Conservation (phyloP, 192 early-diverging fungal species). For the Podila epicladia region DNA sequence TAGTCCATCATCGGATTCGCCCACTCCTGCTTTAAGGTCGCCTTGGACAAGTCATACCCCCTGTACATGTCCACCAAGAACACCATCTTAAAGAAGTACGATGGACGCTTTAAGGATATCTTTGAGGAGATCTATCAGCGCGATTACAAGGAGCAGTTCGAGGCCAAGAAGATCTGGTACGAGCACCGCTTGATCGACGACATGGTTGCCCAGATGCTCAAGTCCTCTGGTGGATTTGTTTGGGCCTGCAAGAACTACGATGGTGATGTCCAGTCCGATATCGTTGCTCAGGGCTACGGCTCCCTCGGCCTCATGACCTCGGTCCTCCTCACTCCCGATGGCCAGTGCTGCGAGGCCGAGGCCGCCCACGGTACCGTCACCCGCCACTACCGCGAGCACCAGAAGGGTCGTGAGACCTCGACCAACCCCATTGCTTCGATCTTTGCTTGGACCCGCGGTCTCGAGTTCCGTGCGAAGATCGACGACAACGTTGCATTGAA, state of each 20-base stretch:
- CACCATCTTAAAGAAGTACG: slow-evolving; percentile 96
- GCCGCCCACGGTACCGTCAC: slow-evolving; percentile 99
- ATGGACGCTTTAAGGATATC: slow-evolving; percentile 98
- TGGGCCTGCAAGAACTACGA: slow-evolving; percentile 98
- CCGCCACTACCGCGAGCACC: slow-evolving; percentile 95
- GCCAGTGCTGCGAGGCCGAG: slow-evolving; percentile 92
- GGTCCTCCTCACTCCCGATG: slow-evolving; percentile 93
- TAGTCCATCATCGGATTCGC: slow-evolving; percentile 92
- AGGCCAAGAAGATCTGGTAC: slow-evolving; percentile 93
- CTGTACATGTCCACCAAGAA: slow-evolving; percentile 97
- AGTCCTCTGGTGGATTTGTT: slow-evolving; percentile 93
- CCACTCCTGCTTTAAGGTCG: slow-evolving; percentile 92
- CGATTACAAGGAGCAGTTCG: slow-evolving; percentile 85
- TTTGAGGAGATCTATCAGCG: slow-evolving; percentile 89
- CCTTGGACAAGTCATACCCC: slow-evolving; percentile 90
- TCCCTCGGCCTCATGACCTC: slow-evolving; percentile 98
- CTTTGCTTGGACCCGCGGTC: slow-evolving; percentile 95
- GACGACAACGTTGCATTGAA: slow-evolving; percentile 83
- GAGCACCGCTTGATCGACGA: slow-evolving; percentile 99
- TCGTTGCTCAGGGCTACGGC: slow-evolving; percentile 96
- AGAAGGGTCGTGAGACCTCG: slow-evolving; percentile 94
- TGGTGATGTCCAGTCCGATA: slow-evolving; percentile 96
- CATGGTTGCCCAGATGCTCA: slow-evolving; percentile 98
- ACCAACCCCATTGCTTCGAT: slow-evolving; percentile 99
- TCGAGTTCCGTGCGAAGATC: slow-evolving; percentile 95